Conservation (phyloP, 176 grass and related monocot species). For the Rhipidocladum racemiflorum region DNA sequence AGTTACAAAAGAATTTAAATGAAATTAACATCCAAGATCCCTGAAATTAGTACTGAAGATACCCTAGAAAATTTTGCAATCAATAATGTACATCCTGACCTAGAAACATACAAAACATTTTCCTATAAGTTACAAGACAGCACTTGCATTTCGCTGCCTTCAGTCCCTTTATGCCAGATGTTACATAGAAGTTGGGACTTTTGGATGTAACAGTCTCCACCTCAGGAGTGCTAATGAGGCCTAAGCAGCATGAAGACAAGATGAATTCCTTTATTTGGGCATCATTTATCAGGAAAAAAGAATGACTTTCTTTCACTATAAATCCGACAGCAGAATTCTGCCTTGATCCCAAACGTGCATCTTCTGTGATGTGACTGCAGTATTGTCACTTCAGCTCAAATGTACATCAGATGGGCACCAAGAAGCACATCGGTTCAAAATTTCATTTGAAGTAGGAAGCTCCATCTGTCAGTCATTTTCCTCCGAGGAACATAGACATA, state of each 20-base stretch:
- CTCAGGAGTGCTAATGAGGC: slow-evolving; percentile 40
- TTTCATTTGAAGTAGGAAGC: slow-evolving; percentile 34
- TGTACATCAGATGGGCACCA: slow-evolving; percentile 50
- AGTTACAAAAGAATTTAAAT: slow-evolving; percentile 72
- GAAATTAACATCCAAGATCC: slow-evolving; percentile 45
- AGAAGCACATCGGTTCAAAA: slow-evolving; percentile 52
- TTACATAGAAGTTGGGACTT: slow-evolving; percentile 56
- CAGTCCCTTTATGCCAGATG: slow-evolving; percentile 48
- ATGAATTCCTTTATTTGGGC: slow-evolving; percentile 45
- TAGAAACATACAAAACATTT: slow-evolving; percentile 68
- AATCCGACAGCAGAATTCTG: slow-evolving; percentile 42
- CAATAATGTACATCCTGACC: slow-evolving; percentile 65
- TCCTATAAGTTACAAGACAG: slow-evolving; percentile 71
- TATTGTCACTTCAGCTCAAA: slow-evolving; percentile 44
- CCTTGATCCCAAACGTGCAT: slow-evolving; percentile 36
- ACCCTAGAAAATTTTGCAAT: slow-evolving; percentile 66
- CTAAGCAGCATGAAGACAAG: slow-evolving; percentile 43
- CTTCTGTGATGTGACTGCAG: slow-evolving; percentile 42
- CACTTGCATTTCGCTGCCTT: slow-evolving; percentile 50
- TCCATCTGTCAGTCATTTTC: slow-evolving; percentile 61
- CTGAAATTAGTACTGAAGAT: slow-evolving; percentile 67
- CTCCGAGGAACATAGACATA: slow-evolving; percentile 65
- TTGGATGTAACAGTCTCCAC: slow-evolving; percentile 51
- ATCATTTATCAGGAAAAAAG: slow-evolving; percentile 51
- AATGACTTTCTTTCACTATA: slow-evolving; percentile 34